phyloP scores from a whole-genome alignment of 805 yeast species.

The Candida berthetii region DNA sequence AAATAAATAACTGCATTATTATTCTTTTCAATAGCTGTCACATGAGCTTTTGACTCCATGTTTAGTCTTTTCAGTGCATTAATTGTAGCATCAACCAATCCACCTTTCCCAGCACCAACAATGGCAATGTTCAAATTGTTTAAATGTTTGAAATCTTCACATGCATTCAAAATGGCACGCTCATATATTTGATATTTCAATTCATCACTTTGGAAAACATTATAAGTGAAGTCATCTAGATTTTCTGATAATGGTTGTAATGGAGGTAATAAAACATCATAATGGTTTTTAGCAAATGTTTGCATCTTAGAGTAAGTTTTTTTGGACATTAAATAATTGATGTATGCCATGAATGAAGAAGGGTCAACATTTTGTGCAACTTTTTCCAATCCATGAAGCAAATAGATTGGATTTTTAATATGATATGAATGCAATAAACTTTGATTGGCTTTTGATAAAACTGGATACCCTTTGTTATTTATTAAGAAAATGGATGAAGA shows the following conservation, averaged over 20 bases:
- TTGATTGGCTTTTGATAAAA: slow-evolving; percentile 54
- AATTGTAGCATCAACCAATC: slow-evolving; percentile 53
- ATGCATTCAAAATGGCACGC: slow-evolving; percentile 14
- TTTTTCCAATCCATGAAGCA: slow-evolving; percentile 51
- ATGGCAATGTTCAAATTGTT: slow-evolving; percentile 40
- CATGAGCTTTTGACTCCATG: slow-evolving; percentile 16
- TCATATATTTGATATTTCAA: slow-evolving; percentile 62
- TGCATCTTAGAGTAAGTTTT: slow-evolving; percentile 24
- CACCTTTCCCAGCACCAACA: slow-evolving; percentile 89
- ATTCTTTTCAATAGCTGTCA: slow-evolving; percentile 71
- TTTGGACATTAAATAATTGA: slow-evolving; percentile 31
- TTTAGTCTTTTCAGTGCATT: slow-evolving; percentile 30
- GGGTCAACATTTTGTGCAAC: slow-evolving; percentile 26
- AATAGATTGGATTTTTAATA: slow-evolving; percentile 31
- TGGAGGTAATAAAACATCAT: slow-evolving; percentile 39
- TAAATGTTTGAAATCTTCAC: slow-evolving; percentile 16
- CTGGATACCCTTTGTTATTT: slow-evolving; percentile 60
- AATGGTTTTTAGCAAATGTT: slow-evolving; percentile 21
- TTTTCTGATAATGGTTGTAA: slow-evolving; percentile 63
- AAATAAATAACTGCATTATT: slow-evolving; percentile 49
- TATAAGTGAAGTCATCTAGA: slow-evolving; percentile 55
- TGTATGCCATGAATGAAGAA: slow-evolving; percentile 33
- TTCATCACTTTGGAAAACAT: slow-evolving; percentile 63
- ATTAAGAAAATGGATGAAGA: slow-evolving; percentile 51
- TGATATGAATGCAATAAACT: slow-evolving; percentile 36